A percentile compares a stretch with the other conserved stretches of the same genome.
Evolutionary conservation across 2,329 filamentous ascomycete genomes (phyloP).

Genomic region (Curvularia eragrostidis): DNA sequence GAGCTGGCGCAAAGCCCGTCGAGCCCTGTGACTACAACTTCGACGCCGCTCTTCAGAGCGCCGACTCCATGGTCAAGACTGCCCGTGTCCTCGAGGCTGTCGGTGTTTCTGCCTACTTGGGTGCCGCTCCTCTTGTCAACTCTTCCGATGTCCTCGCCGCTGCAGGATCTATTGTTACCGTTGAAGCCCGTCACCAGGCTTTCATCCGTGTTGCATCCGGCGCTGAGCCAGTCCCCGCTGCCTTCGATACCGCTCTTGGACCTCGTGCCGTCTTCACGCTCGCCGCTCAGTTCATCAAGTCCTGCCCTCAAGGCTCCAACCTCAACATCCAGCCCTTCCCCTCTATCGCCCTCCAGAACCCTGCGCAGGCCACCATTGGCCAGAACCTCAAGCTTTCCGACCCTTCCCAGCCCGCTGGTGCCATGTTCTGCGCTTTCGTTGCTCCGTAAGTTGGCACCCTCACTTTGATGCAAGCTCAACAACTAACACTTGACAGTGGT

Average conservation of each 20-base stretch:
- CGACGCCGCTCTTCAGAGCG: constrained; percentile 63
- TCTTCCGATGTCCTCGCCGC: constrained; percentile 66
- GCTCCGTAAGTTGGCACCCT: constrained; percentile 59
- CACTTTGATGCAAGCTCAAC: neutral
- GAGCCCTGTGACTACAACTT: constrained; percentile 76
- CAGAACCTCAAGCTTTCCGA: constrained; percentile 51
- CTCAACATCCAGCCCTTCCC: constrained; percentile 70
- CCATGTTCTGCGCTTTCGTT: constrained; percentile 71
- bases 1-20: constrained; percentile 69
- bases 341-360: constrained; percentile 59
- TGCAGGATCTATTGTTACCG: constrained; percentile 73
- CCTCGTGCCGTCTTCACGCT: constrained; percentile 75
- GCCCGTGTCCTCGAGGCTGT: constrained; percentile 75
- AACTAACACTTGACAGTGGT: constrained; percentile 42
- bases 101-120: constrained; percentile 74
- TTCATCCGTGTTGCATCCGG: constrained; percentile 69
- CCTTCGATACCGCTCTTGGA: constrained; percentile 73
- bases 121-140: constrained; percentile 70
- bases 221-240: constrained; percentile 67
- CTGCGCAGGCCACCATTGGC: constrained; percentile 52
- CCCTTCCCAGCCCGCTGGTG: constrained; percentile 49
- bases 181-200: constrained; percentile 76
- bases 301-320: constrained; percentile 70
- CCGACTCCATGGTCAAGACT: constrained; percentile 70
- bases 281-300: constrained; percentile 73